Evolutionary conservation across 805 yeast genomes (phyloP).

Genomic region (Zygosaccharomyces bailii): DNA sequence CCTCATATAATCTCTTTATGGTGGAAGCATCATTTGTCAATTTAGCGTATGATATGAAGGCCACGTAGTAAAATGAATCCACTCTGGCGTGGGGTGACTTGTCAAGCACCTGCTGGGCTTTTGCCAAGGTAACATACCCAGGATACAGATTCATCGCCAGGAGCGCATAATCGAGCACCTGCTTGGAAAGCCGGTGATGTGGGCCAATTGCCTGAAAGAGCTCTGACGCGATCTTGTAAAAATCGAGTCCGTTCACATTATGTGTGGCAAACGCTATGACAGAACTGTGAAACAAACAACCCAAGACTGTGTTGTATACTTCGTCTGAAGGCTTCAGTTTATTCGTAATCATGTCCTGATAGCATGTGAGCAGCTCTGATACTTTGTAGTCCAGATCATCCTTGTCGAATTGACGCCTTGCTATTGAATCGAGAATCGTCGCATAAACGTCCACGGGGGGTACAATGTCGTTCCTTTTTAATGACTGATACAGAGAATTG

Average conservation of each 20-base stretch:
- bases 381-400: constrained; percentile 56
- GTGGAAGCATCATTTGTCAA: constrained; percentile 38
- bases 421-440: constrained; percentile 52
- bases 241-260: constrained; percentile 43
- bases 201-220: constrained; percentile 41
- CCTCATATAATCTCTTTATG: constrained; percentile 41
- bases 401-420: constrained; percentile 47
- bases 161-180: constrained; percentile 44
- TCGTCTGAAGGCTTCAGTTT: constrained; percentile 52
- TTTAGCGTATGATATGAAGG: constrained; percentile 41
- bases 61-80: constrained; percentile 38
- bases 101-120: constrained; percentile 35
- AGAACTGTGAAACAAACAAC: constrained; percentile 50
- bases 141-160: constrained; percentile 45
- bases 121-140: constrained; percentile 34
- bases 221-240: constrained; percentile 49
- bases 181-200: constrained; percentile 43
- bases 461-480: constrained; percentile 41
- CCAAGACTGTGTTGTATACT: constrained; percentile 53
- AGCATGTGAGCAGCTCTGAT: constrained; percentile 60
- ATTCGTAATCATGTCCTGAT: constrained; percentile 59
- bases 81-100: constrained; percentile 27
- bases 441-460: constrained; percentile 55
- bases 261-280: constrained; percentile 39
- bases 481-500: constrained; percentile 40